phyloP scores from a whole-genome alignment of 257 asterid species.

The Solanum sitiens region DNA sequence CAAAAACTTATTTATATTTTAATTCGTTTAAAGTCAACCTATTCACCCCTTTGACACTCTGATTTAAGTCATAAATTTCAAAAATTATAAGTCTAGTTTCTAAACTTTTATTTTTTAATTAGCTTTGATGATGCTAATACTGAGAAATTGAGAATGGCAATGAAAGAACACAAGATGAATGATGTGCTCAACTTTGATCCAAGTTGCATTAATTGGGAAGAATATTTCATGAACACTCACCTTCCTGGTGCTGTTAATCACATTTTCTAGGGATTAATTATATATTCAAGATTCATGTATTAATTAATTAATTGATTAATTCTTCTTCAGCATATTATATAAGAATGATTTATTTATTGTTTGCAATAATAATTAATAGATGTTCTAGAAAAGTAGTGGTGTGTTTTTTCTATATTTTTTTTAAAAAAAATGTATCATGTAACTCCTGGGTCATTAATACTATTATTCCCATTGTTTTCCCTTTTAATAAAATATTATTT shows the following conservation, averaged over 20 bases:
- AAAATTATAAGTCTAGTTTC: neutral
- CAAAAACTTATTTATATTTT: neutral
- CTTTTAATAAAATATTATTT: no score
- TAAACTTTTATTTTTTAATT: neutral
- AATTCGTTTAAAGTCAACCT: neutral
- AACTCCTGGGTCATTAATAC: no score
- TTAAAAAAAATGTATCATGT: no score
- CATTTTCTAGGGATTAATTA: slow-evolving; percentile 9
- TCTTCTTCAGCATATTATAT: neutral
- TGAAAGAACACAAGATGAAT: slow-evolving; percentile 5
- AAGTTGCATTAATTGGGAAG: slow-evolving; percentile 39
- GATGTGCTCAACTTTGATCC: slow-evolving; percentile 41
- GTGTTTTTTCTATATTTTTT: no score
- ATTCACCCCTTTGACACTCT: no score
- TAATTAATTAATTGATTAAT: neutral
- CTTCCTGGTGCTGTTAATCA: slow-evolving; percentile 39
- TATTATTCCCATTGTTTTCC: no score
- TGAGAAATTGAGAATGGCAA: slow-evolving; percentile 24
- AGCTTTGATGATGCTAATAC: slow-evolving; percentile 60
- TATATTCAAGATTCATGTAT: neutral
- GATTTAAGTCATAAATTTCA: neutral
- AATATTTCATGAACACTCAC: slow-evolving; percentile 47
- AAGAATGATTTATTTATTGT: neutral
- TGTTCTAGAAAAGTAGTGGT: no score
- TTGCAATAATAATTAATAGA: no score